These are phyloP conservation scores for Mycena citricolor DNA, from an alignment of 1,284 basidiomycete genomes.

Conservation along the genomic window DNA sequence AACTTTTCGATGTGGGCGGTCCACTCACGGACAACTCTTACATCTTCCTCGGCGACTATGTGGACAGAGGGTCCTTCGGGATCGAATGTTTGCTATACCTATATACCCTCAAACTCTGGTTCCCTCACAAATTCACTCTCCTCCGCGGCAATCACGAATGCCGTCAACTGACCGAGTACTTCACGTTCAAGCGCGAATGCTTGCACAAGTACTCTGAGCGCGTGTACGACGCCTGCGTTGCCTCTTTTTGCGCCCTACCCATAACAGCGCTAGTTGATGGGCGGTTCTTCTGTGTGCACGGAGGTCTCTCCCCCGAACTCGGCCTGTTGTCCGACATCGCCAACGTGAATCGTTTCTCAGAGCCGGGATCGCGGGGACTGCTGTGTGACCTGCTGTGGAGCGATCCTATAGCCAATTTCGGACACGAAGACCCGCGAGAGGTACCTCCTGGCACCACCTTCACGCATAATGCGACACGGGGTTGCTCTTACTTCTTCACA, in stretches of 20 bases:
- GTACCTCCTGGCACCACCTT: slow-evolving; percentile 56
- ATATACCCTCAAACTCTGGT: slow-evolving; percentile 92
- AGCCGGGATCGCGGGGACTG: slow-evolving; percentile 90
- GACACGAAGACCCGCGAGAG: slow-evolving; percentile 48
- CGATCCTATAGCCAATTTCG: slow-evolving; percentile 83
- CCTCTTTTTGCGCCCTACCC: slow-evolving; percentile 90
- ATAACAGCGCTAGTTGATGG: slow-evolving; percentile 93
- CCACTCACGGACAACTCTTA: slow-evolving; percentile 87
- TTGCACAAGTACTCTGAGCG: slow-evolving; percentile 89
- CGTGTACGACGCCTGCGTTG: slow-evolving; percentile 89
- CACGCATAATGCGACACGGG: slow-evolving; percentile 86
- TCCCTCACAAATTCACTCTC: slow-evolving; percentile 86
- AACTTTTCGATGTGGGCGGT: slow-evolving; percentile 96
- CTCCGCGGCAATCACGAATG: slow-evolving; percentile 98
- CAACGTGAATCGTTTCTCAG: slow-evolving; percentile 88
- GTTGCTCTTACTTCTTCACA: slow-evolving; percentile 96
- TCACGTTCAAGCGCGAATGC: slow-evolving; percentile 96
- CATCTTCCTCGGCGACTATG: slow-evolving; percentile 97
- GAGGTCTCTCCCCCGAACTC: slow-evolving; percentile 91
- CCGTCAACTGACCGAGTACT: slow-evolving; percentile 93
- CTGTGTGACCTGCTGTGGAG: slow-evolving; percentile 97
- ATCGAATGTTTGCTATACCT: slow-evolving; percentile 93
- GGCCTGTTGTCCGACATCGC: slow-evolving; percentile 78
- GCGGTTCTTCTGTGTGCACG: slow-evolving; percentile 98
- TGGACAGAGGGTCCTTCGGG: slow-evolving; percentile 95